phyloP scores from a whole-genome alignment of 208 protist species.

The Acanthamoeba culbertsoni region DNA sequence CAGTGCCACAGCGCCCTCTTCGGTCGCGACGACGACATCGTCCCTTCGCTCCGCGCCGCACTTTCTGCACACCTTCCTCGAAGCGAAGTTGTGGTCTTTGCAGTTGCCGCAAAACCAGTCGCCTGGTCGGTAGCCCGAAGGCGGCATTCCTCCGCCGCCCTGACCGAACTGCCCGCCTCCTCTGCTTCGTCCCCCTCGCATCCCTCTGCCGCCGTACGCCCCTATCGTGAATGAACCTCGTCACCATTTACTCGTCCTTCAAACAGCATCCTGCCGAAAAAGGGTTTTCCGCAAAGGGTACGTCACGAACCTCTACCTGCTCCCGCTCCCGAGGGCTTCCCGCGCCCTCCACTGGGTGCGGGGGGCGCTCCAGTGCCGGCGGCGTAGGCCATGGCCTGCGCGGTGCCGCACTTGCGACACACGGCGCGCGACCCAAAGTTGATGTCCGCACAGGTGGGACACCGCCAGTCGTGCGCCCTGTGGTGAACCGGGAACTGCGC shows the following conservation, averaged over 20 bases:
- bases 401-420: conserved; percentile 41
- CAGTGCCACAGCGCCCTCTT: background rate
- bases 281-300: too few relatives aligned
- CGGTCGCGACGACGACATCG: background rate
- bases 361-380: background rate
- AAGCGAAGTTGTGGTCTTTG: conserved; percentile 42
- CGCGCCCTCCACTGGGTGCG: background rate
- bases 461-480: conserved; percentile 25
- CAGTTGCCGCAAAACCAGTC: conserved; percentile 50
- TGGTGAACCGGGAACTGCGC: conserved; percentile 15
- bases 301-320: background rate
- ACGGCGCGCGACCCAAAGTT: conserved; percentile 37
- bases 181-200: background rate
- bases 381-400: background rate
- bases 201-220: background rate
- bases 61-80: conserved; percentile 27
- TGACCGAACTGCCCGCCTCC: background rate
- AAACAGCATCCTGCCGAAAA: too few relatives aligned
- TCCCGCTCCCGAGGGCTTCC: background rate
- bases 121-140: background rate
- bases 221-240: background rate
- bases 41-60: background rate
- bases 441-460: conserved; percentile 16
- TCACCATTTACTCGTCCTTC: too few relatives aligned
- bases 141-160: background rate